These are phyloP conservation scores for Geotrichum australiense DNA, from an alignment of 1,139 yeast species.

Conservation along the genomic window DNA sequence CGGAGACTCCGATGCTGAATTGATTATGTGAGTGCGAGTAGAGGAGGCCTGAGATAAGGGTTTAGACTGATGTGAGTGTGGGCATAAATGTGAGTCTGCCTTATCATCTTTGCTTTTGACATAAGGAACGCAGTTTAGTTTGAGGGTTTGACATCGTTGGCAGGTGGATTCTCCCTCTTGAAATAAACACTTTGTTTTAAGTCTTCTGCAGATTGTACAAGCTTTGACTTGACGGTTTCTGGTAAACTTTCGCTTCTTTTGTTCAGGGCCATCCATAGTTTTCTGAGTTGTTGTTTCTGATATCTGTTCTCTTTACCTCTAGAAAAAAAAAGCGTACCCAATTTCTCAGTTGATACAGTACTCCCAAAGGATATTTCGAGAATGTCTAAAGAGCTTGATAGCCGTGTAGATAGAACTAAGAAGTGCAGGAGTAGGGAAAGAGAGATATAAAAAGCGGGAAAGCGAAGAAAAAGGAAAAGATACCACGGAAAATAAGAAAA, in stretches of 20 bases:
- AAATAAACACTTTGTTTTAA: slow-evolving; percentile 14
- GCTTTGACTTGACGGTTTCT: slow-evolving; percentile 14
- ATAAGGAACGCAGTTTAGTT: slow-evolving; percentile 12
- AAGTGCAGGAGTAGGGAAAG: too few relatives aligned
- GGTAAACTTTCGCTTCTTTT: slow-evolving; percentile 10
- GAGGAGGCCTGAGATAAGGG: neutral
- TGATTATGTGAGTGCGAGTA: neutral
- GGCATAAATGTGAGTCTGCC: neutral
- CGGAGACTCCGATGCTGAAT: neutral
- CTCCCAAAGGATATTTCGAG: too few relatives aligned
- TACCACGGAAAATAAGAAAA: too few relatives aligned
- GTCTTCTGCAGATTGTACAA: slow-evolving; percentile 11
- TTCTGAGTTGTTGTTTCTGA: too few relatives aligned
- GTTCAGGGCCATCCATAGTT: slow-evolving; percentile 6
- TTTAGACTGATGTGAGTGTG: neutral
- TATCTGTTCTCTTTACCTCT: too few relatives aligned
- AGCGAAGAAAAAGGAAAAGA: too few relatives aligned
- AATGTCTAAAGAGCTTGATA: too few relatives aligned
- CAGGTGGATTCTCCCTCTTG: slow-evolving; percentile 3
- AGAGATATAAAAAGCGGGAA: too few relatives aligned
- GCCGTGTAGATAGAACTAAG: too few relatives aligned
- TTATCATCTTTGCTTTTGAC: slow-evolving; percentile 4
- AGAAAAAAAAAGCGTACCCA: too few relatives aligned
- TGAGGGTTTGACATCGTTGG: slow-evolving; percentile 8
- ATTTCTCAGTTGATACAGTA: too few relatives aligned